Percentiles rank a stretch among this genome's conserved stretches.
Evolutionary conservation across 2,329 filamentous ascomycete species (phyloP).

Genomic region (Fusarium udum): DNA sequence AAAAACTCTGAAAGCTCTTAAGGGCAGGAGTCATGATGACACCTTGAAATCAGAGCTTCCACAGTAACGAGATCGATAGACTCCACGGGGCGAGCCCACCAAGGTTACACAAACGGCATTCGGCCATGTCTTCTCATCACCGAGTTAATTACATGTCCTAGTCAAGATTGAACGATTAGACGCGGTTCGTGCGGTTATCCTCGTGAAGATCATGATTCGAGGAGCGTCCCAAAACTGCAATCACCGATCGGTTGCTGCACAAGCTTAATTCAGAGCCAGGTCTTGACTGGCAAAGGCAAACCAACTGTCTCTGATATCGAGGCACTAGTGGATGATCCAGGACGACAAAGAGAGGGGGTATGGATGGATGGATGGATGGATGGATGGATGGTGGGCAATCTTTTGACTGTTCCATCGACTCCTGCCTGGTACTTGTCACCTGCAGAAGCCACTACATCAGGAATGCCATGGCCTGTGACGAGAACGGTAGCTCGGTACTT

Average conservation of each 20-base stretch:
- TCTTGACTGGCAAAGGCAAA: neutral
- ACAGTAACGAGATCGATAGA: neutral
- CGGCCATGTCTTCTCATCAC: neutral
- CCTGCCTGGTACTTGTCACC: constrained; percentile 25
- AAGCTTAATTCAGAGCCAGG: constrained; percentile 9
- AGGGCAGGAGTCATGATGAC: constrained; percentile 56
- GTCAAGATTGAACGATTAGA: neutral
- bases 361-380: neutral
- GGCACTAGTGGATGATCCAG: constrained; percentile 9
- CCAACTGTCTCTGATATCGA: constrained; percentile 11
- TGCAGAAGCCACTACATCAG: constrained; percentile 40
- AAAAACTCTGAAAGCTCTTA: constrained; percentile 63
- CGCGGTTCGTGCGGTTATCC: constrained; percentile 7
- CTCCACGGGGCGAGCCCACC: neutral
- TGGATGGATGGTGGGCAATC: neutral
- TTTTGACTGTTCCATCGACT: constrained; percentile 17
- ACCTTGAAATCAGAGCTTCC: constrained; percentile 59
- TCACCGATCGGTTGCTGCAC: constrained; percentile 22
- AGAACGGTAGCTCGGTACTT: constrained; percentile 11
- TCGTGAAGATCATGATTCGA: constrained; percentile 4
- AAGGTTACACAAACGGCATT: neutral
- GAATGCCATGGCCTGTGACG: constrained; percentile 39
- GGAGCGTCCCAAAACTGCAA: constrained; percentile 25
- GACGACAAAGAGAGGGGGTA: neutral
- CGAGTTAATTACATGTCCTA: neutral